Evolutionary conservation across 106 monocot species (phyloP).

Genomic region (Dendrobium chrysotoxum): DNA sequence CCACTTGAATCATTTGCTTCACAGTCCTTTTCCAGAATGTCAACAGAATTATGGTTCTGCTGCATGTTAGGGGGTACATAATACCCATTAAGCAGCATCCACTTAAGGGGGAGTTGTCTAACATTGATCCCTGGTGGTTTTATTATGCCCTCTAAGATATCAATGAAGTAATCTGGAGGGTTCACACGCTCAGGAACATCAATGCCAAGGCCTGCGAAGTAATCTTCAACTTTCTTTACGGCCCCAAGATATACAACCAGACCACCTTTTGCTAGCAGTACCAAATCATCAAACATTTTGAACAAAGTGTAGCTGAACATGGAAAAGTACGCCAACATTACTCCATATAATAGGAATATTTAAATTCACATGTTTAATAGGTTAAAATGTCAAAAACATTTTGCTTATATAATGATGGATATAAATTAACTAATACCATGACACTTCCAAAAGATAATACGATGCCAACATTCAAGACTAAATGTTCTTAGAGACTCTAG

Average conservation of each 20-base stretch:
- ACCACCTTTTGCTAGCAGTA: slow-evolving; percentile 72
- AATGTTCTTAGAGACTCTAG: background rate
- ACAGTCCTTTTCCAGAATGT: slow-evolving; percentile 3
- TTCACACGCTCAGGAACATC: slow-evolving; percentile 66
- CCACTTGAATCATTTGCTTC: slow-evolving; percentile 6
- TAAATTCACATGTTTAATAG: background rate
- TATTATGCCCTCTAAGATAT: slow-evolving; percentile 64
- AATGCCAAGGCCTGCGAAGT: slow-evolving; percentile 54
- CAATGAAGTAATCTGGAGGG: slow-evolving; percentile 72
- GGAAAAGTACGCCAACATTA: background rate
- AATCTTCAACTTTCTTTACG: slow-evolving; percentile 52
- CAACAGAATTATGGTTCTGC: slow-evolving; percentile 11
- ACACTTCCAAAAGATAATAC: slow-evolving; percentile 1
- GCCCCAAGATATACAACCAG: slow-evolving; percentile 57
- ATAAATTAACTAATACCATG: background rate
- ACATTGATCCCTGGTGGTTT: slow-evolving; percentile 36
- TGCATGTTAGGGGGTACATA: slow-evolving; percentile 47
- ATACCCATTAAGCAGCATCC: slow-evolving; percentile 59
- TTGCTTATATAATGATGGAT: background rate
- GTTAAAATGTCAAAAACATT: background rate
- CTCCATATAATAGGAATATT: background rate
- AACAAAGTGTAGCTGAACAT: slow-evolving; percentile 54
- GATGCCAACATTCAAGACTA: background rate
- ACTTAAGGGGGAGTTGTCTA: slow-evolving; percentile 49
- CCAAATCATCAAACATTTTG: slow-evolving; percentile 66